Evolutionary conservation across 139 green algal species (phyloP).

Genomic region (Tetradesmus lagerheimii): DNA sequence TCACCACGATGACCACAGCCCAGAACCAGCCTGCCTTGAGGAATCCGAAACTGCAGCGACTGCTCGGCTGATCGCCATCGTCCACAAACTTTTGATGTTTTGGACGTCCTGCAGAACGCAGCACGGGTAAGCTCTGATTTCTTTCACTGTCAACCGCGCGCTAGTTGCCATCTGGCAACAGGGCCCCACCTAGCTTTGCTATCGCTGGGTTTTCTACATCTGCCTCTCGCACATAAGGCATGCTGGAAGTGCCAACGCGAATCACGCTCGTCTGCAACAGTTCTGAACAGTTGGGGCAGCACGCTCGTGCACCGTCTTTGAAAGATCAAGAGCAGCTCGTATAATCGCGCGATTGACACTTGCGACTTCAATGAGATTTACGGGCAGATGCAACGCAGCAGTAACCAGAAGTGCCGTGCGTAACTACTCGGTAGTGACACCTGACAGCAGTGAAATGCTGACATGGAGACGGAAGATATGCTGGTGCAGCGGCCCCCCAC

Average conservation of each 20-base stretch:
- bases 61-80: background rate
- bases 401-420: background rate
- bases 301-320: background rate
- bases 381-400: background rate
- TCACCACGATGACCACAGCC: conserved; percentile 15
- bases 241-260: background rate
- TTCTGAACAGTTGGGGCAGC: background rate
- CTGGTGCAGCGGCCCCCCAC: background rate
- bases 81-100: background rate
- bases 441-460: background rate
- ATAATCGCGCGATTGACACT: background rate
- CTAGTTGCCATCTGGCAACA: background rate
- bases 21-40: conserved; percentile 36
- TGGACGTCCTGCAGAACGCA: background rate
- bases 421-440: background rate
- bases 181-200: conserved; percentile 20
- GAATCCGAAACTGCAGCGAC: conserved; percentile 3
- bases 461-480: background rate
- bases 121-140: background rate
- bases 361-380: background rate
- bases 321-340: background rate
- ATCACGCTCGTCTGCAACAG: background rate
- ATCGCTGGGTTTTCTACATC: conserved; percentile 30
- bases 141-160: background rate
- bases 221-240: conserved; percentile 12